phyloP scores from a whole-genome alignment of 1,284 basidiomycete genomes.

The Moesziomyces antarcticus region DNA sequence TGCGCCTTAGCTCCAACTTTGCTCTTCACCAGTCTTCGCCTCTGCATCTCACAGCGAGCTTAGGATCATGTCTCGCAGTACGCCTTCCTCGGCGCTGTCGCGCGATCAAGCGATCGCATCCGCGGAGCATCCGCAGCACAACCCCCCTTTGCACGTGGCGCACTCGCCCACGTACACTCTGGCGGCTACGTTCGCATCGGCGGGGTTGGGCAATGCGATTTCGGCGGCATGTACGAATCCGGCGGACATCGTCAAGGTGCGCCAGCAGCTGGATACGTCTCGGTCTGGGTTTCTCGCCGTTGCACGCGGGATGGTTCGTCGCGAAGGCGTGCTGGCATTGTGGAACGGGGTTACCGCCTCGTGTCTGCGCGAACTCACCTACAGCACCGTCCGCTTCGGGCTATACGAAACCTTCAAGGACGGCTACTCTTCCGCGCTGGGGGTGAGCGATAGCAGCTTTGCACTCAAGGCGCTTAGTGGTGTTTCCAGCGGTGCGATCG shows the following conservation, averaged over 20 bases:
- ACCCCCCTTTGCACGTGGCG: constrained; percentile 6
- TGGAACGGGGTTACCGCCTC: constrained; percentile 56
- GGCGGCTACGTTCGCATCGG: constrained; percentile 48
- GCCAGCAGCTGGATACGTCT: constrained; percentile 52
- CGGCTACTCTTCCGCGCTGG: constrained; percentile 28
- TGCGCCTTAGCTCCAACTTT: not conserved
- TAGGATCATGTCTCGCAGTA: constrained; percentile 6
- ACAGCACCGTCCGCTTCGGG: constrained; percentile 56
- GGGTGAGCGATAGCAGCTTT: constrained; percentile 39
- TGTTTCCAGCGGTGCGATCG: constrained; percentile 52
- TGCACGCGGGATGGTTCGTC: constrained; percentile 30
- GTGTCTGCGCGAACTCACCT: constrained; percentile 54
- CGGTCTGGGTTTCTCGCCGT: constrained; percentile 44
- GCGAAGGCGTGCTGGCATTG: constrained; percentile 41
- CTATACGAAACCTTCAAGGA: constrained; percentile 56
- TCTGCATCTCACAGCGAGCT: not conserved
- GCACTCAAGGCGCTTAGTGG: constrained; percentile 54
- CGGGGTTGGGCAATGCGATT: constrained; percentile 51
- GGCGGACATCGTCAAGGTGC: constrained; percentile 58
- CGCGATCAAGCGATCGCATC: constrained; percentile 34
- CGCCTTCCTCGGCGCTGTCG: constrained; percentile 18
- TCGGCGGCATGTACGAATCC: constrained; percentile 56
- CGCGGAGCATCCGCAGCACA: constrained; percentile 39
- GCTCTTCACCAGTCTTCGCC: constrained; percentile 1
- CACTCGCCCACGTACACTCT: constrained; percentile 26